phyloP scores from a whole-genome alignment of 768 basidiomycete genomes.

The Suillus bovinus region DNA sequence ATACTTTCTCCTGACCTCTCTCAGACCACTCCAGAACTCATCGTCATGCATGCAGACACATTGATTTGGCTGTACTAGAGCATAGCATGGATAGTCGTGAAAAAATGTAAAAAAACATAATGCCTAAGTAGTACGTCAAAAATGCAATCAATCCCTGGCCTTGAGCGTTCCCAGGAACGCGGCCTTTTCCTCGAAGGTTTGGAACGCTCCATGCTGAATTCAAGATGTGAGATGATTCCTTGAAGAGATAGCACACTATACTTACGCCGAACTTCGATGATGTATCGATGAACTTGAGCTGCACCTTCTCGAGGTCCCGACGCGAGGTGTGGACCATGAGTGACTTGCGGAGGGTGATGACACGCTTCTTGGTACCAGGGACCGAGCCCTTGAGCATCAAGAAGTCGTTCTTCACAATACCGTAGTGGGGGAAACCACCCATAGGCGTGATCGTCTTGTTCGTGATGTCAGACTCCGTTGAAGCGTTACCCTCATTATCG shows the following conservation, averaged over 20 bases:
- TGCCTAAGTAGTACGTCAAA: conserved; percentile 40
- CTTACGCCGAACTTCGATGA: conserved; percentile 95
- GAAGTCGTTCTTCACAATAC: conserved; percentile 98
- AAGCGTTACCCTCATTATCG: conserved; percentile 76
- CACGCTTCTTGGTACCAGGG: conserved; percentile 97
- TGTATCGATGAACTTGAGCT: conserved; percentile 98
- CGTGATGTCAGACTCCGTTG: conserved; percentile 93
- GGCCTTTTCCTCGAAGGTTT: conserved; percentile 94
- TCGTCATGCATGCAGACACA: conserved; percentile 13
- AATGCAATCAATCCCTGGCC: conserved; percentile 62
- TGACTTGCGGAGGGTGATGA: conserved; percentile 95
- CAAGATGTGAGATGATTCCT: conserved; percentile 6
- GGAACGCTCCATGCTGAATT: conserved; percentile 89
- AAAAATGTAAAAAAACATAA: conserved; percentile 36
- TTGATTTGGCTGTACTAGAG: conserved; percentile 35
- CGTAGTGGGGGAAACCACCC: conserved; percentile 99
- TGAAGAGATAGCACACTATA: conserved; percentile 17
- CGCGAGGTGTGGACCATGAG: conserved; percentile 96
- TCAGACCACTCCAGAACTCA: background rate
- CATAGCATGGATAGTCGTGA: conserved; percentile 41
- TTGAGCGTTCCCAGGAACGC: conserved; percentile 94
- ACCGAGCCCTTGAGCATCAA: conserved; percentile 95
- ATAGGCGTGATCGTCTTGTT: conserved; percentile 93
- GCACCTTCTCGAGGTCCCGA: conserved; percentile 95
- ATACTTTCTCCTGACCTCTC: background rate